Evolutionary conservation across 2,329 filamentous ascomycete species (phyloP).

Genomic region (Blumeria hordei): DNA sequence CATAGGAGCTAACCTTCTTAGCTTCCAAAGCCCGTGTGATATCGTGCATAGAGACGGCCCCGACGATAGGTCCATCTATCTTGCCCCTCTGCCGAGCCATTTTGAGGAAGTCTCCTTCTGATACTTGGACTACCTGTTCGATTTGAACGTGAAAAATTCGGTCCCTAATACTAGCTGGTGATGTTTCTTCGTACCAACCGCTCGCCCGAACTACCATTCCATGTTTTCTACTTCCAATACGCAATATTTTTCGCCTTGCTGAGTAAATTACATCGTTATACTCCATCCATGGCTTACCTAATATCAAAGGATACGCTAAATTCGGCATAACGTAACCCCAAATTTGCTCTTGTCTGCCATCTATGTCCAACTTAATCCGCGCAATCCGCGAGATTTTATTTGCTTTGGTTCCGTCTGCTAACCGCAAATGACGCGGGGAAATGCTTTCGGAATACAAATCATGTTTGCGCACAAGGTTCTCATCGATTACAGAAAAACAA

Average conservation of each 20-base stretch:
- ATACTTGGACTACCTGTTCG: not conserved
- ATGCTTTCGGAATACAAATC: not conserved
- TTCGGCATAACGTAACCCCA: not conserved
- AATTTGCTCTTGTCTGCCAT: not conserved
- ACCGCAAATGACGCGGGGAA: not conserved
- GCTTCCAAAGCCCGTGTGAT: not conserved
- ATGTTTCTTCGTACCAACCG: not conserved
- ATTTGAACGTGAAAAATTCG: not conserved
- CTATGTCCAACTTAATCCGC: not conserved
- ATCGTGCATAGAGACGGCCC: not conserved
- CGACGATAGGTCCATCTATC: not conserved
- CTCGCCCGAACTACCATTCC: not conserved
- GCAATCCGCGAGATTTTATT: not conserved
- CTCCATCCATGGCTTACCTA: not conserved
- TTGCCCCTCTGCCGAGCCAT: not conserved
- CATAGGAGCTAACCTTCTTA: not conserved
- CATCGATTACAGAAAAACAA: conserved; percentile 1
- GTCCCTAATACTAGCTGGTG: not conserved
- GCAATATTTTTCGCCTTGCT: not conserved
- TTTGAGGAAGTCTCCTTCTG: not conserved
- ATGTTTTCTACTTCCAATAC: not conserved
- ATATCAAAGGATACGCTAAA: not conserved
- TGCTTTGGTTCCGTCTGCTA: not conserved
- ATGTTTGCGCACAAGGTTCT: not conserved
- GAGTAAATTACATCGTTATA: not conserved